These are phyloP conservation scores for Hypomontagnella monticulosa DNA, from an alignment of 495 filamentous ascomycete genomes.

Conservation along the genomic window DNA sequence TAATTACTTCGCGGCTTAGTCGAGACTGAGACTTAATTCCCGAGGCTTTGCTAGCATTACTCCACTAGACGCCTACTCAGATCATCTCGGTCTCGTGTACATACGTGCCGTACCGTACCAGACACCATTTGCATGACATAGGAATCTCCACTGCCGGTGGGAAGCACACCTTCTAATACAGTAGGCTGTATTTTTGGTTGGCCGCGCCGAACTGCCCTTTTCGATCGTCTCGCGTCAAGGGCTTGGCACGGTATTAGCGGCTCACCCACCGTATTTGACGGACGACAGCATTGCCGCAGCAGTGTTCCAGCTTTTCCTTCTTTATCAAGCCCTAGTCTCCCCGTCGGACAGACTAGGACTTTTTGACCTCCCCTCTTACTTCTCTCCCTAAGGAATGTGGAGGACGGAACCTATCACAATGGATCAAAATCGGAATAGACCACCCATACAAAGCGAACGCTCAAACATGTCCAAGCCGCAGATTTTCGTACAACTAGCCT, in stretches of 20 bases:
- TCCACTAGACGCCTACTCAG: constrained; percentile 22
- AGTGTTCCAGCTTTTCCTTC: constrained; percentile 8
- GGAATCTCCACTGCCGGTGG: constrained; percentile 25
- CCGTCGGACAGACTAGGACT: neutral
- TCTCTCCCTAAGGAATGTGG: constrained; percentile 26
- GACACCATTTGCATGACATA: constrained; percentile 28
- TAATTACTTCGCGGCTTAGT: constrained; percentile 24
- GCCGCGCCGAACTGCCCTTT: constrained; percentile 37
- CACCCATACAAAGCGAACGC: constrained; percentile 35
- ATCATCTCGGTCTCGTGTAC: constrained; percentile 24
- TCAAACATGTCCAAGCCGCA: constrained; percentile 47
- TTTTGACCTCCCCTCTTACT: constrained; percentile 7
- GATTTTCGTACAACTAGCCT: constrained; percentile 57
- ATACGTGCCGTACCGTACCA: neutral
- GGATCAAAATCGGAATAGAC: constrained; percentile 41
- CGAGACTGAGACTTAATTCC: constrained; percentile 9
- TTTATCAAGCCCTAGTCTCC: constrained; percentile 30
- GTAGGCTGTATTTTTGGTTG: constrained; percentile 24
- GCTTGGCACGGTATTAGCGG: constrained; percentile 33
- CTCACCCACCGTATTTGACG: constrained; percentile 11
- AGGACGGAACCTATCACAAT: constrained; percentile 44
- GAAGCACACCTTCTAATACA: constrained; percentile 16
- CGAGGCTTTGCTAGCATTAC: constrained; percentile 20
- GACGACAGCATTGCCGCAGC: constrained; percentile 29
- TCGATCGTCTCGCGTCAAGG: constrained; percentile 29